phyloP scores from a whole-genome alignment of 2,329 filamentous ascomycete genomes.

The Diplodia mutila region DNA sequence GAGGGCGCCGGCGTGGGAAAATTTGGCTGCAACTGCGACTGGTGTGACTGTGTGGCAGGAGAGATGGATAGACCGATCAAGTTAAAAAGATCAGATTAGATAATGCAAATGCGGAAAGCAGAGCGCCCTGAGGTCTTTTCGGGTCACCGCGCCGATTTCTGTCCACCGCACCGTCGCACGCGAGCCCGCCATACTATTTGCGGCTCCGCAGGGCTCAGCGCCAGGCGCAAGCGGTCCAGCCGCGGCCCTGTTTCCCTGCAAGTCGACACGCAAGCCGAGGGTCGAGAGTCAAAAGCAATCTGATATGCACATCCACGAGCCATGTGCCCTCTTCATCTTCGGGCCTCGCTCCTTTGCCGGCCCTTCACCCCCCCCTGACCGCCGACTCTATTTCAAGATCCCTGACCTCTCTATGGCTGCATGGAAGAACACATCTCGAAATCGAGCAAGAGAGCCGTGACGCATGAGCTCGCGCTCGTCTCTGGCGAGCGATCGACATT shows the following conservation, averaged over 20 bases:
- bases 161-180: background rate
- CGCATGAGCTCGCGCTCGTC: background rate
- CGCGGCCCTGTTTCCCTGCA: background rate
- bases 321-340: background rate
- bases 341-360: background rate
- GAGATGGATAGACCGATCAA: conserved; percentile 17
- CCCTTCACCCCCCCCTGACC: no score
- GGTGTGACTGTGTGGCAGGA: conserved; percentile 3
- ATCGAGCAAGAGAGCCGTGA: no score
- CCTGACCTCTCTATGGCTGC: no score
- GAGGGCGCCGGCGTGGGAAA: background rate
- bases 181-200: background rate
- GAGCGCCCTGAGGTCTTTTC: conserved; percentile 11
- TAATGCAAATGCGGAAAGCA: conserved; percentile 13
- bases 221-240: conserved; percentile 9
- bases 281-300: background rate
- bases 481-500: conserved; percentile 6
- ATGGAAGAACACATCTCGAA: background rate
- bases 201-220: background rate
- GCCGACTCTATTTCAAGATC: no score
- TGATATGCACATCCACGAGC: conserved; percentile 5
- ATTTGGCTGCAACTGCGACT: background rate
- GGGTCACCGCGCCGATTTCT: background rate
- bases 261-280: background rate
- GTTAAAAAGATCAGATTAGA: conserved; percentile 21